A percentile compares a stretch with the other conserved stretches of the same genome.
Conservation (phyloP, 192 early-diverging fungal species). For the Backusella sp. region DNA sequence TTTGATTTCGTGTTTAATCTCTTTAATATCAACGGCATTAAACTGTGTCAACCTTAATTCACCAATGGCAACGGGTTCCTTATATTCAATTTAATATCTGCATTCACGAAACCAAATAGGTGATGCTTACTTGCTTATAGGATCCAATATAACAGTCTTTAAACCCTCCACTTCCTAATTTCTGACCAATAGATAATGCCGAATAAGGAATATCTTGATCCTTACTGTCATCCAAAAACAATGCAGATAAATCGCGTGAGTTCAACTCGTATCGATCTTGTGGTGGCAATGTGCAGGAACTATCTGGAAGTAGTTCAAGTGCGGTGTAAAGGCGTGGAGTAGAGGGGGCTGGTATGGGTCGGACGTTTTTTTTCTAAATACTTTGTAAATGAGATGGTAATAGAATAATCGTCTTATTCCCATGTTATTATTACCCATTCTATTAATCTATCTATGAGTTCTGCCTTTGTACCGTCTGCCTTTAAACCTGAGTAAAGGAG, state of each 20-base stretch:
- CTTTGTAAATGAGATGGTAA: too few species aligned
- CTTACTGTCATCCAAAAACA: conserved; percentile 41
- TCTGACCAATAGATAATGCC: conserved; percentile 56
- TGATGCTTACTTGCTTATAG: not conserved
- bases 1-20: conserved; percentile 74
- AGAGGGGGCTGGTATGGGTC: conserved; percentile 64
- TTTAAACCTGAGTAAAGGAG: conserved; percentile 30
- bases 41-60: conserved; percentile 67
- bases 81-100: not conserved
- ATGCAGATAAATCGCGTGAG: conserved; percentile 43
- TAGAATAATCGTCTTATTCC: not conserved
- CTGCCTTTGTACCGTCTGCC: conserved; percentile 61
- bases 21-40: conserved; percentile 62
- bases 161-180: conserved; percentile 74
- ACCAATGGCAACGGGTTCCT: conserved; percentile 70
- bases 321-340: conserved; percentile 59
- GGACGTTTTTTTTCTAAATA: conserved; percentile 58
- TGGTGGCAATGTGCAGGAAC: conserved; percentile 29
- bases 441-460: conserved; percentile 58
- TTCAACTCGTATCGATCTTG: conserved; percentile 24
- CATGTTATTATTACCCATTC: conserved; percentile 47
- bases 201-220: conserved; percentile 61
- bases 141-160: conserved; percentile 64
- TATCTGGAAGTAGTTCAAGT: conserved; percentile 32
- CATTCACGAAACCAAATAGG: not conserved